Evolutionary conservation across 257 asterid species (phyloP).

Genomic region (Solanum bukasovii): DNA sequence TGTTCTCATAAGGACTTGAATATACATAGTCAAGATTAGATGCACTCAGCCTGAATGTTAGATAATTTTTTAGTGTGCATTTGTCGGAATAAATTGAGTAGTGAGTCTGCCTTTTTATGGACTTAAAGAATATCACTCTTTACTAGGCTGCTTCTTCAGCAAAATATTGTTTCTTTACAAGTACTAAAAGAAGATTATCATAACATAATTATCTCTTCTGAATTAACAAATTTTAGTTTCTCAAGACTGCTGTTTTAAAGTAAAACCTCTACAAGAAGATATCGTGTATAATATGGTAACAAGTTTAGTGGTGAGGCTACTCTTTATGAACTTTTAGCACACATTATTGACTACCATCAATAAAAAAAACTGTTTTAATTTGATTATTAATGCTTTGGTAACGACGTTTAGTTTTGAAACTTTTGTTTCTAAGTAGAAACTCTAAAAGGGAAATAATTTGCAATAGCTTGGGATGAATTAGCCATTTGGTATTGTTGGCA

Average conservation of each 20-base stretch:
- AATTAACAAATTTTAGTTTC: neutral
- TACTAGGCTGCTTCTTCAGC: neutral
- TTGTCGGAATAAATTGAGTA: neutral
- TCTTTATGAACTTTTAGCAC: neutral
- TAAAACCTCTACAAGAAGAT: neutral
- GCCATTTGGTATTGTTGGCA: neutral
- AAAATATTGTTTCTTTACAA: neutral
- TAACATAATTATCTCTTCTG: neutral
- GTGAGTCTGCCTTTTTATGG: neutral
- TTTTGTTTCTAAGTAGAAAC: neutral
- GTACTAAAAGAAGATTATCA: neutral
- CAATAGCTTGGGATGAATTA: neutral
- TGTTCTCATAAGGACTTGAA: neutral
- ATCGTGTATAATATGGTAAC: neutral
- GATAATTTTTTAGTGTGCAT: neutral
- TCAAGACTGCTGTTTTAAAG: neutral
- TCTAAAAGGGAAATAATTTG: neutral
- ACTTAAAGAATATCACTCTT: neutral
- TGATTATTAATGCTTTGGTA: neutral
- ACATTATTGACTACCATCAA: neutral
- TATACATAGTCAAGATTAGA: neutral
- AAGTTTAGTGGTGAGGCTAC: neutral
- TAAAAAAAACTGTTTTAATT: neutral
- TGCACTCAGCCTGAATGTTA: neutral
- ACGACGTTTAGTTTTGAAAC: neutral